Percentiles rank a stretch among this genome's conserved stretches.
These are phyloP conservation scores for Parathielavia hyrcaniae DNA, from an alignment of 495 filamentous ascomycete genomes.

Conservation along the genomic window DNA sequence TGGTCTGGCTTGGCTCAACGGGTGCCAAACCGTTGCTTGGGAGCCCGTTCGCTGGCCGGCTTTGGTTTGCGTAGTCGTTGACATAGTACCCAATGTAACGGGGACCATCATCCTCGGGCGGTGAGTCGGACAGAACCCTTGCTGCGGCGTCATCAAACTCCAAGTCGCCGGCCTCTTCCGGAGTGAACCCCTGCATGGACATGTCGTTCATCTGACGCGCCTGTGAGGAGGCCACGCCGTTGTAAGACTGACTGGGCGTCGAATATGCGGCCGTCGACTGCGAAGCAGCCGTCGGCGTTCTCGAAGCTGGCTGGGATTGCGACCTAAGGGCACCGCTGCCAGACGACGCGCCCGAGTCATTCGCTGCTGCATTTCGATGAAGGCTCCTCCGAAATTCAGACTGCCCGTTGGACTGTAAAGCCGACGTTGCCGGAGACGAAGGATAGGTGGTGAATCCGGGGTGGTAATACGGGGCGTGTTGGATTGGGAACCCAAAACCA, in stretches of 20 bases:
- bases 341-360: slow-evolving; percentile 34
- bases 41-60: slow-evolving; percentile 30
- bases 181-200: slow-evolving; percentile 44
- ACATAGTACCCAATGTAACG: slow-evolving; percentile 39
- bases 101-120: slow-evolving; percentile 37
- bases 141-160: slow-evolving; percentile 34
- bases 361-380: slow-evolving; percentile 39
- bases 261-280: slow-evolving; percentile 21
- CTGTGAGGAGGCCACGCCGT: slow-evolving; percentile 30
- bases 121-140: slow-evolving; percentile 32
- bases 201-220: slow-evolving; percentile 39
- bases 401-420: slow-evolving; percentile 32
- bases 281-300: slow-evolving; percentile 32
- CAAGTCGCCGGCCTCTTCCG: slow-evolving; percentile 41
- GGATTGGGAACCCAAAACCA: slow-evolving; percentile 25
- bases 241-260: slow-evolving; percentile 26
- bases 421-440: slow-evolving; percentile 41
- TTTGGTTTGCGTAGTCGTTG: slow-evolving; percentile 32
- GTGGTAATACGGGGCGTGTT: slow-evolving; percentile 27
- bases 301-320: slow-evolving; percentile 52
- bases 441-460: slow-evolving; percentile 40
- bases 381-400: slow-evolving; percentile 47
- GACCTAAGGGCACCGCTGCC: slow-evolving; percentile 47
- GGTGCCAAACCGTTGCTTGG: slow-evolving; percentile 38
- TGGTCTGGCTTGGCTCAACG: slow-evolving; percentile 38